phyloP scores from a whole-genome alignment of 768 basidiomycete species.

The Roridomyces roridus region DNA sequence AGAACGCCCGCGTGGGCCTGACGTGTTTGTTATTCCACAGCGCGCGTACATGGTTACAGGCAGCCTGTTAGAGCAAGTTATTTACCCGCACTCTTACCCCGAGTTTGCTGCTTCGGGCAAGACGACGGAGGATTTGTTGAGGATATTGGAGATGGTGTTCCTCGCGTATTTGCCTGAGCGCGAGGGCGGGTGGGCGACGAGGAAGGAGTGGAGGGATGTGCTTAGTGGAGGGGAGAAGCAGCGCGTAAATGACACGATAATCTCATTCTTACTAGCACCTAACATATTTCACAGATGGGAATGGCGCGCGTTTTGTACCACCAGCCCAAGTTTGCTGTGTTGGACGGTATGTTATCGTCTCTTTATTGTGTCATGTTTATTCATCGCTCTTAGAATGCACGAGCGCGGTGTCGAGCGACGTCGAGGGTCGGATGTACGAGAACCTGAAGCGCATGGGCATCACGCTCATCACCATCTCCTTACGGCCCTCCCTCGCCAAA shows the following conservation, averaged over 20 bases:
- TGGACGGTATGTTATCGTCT: conserved; percentile 69
- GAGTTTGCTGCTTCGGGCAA: conserved; percentile 67
- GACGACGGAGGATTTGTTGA: conserved; percentile 72
- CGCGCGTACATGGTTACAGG: conserved; percentile 92
- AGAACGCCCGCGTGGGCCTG: conserved; percentile 44
- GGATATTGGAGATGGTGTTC: conserved; percentile 82
- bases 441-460: conserved; percentile 88
- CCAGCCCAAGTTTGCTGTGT: conserved; percentile 78
- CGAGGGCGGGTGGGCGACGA: conserved; percentile 88
- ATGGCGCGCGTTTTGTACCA: conserved; percentile 95
- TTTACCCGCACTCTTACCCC: conserved; percentile 88
- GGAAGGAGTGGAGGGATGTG: conserved; percentile 97
- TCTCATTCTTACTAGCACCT: conserved; percentile 14
- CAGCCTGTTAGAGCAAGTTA: conserved; percentile 89
- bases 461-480: conserved; percentile 68
- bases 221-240: conserved; percentile 98
- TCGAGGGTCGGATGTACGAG: conserved; percentile 96
- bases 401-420: conserved; percentile 93
- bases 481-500: conserved; percentile 79
- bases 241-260: conserved; percentile 52
- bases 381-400: conserved; percentile 73
- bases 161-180: conserved; percentile 83
- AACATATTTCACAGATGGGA: conserved; percentile 63
- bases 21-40: conserved; percentile 90
- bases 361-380: neutral